Percentiles rank a stretch among this genome's conserved stretches.
These are phyloP conservation scores for Uronychia setigera DNA, from an alignment of 73 alveolate species.

Conservation along the genomic window DNA sequence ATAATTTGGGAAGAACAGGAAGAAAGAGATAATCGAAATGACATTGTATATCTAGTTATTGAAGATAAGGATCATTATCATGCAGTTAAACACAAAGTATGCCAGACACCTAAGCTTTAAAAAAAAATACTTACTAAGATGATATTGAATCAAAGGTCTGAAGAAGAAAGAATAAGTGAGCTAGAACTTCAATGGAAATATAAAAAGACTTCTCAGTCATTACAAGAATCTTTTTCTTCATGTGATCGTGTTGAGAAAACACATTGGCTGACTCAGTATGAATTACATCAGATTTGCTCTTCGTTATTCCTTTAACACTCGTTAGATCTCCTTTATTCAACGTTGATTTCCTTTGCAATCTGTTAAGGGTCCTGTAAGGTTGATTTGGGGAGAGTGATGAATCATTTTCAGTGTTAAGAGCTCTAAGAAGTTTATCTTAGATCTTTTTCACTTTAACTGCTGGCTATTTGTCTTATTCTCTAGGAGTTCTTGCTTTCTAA, in stretches of 20 bases:
- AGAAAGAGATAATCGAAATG: too few species aligned
- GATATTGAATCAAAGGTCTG: neutral
- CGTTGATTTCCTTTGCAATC: neutral
- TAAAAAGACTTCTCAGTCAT: neutral
- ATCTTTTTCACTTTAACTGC: neutral
- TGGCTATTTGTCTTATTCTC: neutral
- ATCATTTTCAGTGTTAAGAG: neutral
- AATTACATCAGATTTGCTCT: too few species aligned
- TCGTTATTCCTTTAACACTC: neutral
- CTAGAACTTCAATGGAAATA: neutral
- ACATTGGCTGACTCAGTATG: neutral
- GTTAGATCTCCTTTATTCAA: neutral
- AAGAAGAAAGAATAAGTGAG: neutral
- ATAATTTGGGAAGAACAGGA: too few species aligned
- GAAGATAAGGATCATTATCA: neutral
- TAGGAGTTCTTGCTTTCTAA: too few species aligned
- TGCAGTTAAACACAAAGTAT: neutral
- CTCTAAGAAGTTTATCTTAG: neutral
- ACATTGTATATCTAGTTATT: neutral
- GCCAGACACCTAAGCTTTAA: neutral
- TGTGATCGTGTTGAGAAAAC: neutral
- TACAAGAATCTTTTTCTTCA: neutral
- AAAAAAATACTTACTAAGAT: neutral
- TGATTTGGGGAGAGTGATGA: neutral
- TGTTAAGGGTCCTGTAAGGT: neutral